Percentiles rank a stretch among this genome's conserved stretches.
Evolutionary conservation across 1,139 yeast genomes (phyloP).

Genomic region (Saccharomyces hybrid): DNA sequence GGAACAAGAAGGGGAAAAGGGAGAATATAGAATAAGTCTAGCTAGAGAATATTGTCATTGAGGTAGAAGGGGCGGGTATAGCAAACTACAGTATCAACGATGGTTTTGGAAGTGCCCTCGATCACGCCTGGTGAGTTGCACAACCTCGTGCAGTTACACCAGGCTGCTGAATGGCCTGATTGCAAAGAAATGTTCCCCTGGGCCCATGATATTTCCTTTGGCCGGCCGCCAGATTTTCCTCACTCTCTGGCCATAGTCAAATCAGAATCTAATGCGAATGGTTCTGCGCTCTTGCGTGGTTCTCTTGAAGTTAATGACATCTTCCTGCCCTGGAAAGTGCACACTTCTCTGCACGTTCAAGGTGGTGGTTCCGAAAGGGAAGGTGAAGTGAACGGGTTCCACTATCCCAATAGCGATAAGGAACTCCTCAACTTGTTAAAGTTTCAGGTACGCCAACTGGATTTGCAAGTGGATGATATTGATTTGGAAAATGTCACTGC

Average conservation of each 20-base stretch:
- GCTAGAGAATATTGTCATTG: conserved; percentile 3
- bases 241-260: background rate
- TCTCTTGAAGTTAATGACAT: background rate
- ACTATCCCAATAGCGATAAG: background rate
- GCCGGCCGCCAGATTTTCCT: background rate
- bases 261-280: background rate
- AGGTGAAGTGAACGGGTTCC: background rate
- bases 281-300: background rate
- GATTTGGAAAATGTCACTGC: background rate
- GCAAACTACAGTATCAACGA: background rate
- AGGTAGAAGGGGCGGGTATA: conserved; percentile 1
- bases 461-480: background rate
- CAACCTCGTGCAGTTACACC: background rate
- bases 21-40: conserved; percentile 4
- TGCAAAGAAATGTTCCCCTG: background rate
- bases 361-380: background rate
- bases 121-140: background rate
- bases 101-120: conserved; percentile 10
- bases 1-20: background rate
- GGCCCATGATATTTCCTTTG: background rate
- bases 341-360: background rate
- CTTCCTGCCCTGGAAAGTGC: background rate
- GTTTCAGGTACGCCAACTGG: background rate
- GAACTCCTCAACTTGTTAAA: background rate
- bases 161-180: background rate